These are phyloP conservation scores for Boechera divaricarpa DNA, from an alignment of 345 rosid genomes.

Conservation along the genomic window DNA sequence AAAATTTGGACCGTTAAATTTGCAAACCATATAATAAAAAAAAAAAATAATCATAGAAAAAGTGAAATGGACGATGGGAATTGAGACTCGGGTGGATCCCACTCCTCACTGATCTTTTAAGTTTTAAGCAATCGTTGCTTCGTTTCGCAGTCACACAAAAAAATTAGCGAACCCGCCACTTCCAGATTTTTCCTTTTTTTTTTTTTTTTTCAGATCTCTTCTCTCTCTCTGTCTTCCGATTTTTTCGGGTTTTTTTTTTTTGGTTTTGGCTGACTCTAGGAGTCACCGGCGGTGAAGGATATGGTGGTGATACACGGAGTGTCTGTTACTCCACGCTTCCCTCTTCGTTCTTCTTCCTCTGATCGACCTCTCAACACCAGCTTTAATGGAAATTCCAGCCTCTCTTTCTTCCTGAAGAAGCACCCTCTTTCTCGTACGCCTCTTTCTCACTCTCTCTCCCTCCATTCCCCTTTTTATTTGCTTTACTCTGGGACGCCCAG, in stretches of 20 bases:
- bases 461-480: too few species aligned
- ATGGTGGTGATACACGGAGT: constrained; percentile 46
- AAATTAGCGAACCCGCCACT: constrained; percentile 37
- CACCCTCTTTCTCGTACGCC: constrained; percentile 58
- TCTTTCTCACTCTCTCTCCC: constrained; percentile 5
- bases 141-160: constrained; percentile 28
- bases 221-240: constrained; percentile 41
- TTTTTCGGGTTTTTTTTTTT: constrained; percentile 7
- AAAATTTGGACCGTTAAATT: constrained; percentile 21
- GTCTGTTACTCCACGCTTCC: constrained; percentile 41
- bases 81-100: constrained; percentile 33
- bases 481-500: constrained; percentile 21
- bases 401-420: constrained; percentile 61
- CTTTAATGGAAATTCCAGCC: constrained; percentile 50
- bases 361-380: constrained; percentile 33
- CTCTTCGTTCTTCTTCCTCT: constrained; percentile 35
- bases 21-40: constrained; percentile 3
- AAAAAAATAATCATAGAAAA: background rate
- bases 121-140: constrained; percentile 34
- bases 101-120: constrained; percentile 35
- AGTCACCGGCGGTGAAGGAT: constrained; percentile 27
- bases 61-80: constrained; percentile 43
- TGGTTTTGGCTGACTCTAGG: background rate
- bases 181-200: constrained; percentile 18
- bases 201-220: constrained; percentile 19